phyloP scores from a whole-genome alignment of 78 protist genomes.

The Isochrysis galbana region DNA sequence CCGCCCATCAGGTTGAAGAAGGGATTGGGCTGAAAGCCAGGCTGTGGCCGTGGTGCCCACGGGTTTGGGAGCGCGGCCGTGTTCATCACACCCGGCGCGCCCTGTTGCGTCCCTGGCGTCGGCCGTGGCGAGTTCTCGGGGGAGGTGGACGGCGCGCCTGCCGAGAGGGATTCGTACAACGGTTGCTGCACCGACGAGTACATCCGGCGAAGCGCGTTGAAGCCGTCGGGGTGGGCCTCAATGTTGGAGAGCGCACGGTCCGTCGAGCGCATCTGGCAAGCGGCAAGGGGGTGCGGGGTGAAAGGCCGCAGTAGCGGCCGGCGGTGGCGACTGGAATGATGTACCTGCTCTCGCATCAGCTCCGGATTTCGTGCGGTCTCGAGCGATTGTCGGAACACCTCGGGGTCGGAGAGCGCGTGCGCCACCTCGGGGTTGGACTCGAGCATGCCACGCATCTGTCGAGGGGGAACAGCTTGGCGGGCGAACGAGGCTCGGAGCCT shows the following conservation, averaged over 20 bases:
- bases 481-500: neutral
- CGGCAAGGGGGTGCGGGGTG: too few species aligned
- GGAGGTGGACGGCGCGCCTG: neutral
- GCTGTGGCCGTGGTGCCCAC: constrained; percentile 1
- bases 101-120: neutral
- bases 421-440: constrained; percentile 85
- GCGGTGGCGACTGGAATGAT: too few species aligned
- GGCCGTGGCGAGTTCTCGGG: neutral
- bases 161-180: constrained; percentile 46
- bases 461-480: too few species aligned
- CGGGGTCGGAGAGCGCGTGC: constrained; percentile 78
- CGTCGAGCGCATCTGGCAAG: constrained; percentile 76
- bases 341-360: constrained; percentile 85
- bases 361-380: constrained; percentile 71
- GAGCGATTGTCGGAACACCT: constrained; percentile 68
- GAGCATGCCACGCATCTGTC: constrained; percentile 68
- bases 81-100: neutral
- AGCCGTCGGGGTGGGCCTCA: constrained; percentile 85
- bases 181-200: constrained; percentile 82
- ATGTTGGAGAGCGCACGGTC: constrained; percentile 86
- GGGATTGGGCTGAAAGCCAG: neutral
- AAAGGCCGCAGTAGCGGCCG: too few species aligned
- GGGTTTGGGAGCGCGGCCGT: constrained; percentile 10
- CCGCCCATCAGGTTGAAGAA: neutral
- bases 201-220: constrained; percentile 75